Base-by-base conservation (phyloP, 2,329 filamentous ascomycete genomes). In the Verticillium alfalfae region DNA sequence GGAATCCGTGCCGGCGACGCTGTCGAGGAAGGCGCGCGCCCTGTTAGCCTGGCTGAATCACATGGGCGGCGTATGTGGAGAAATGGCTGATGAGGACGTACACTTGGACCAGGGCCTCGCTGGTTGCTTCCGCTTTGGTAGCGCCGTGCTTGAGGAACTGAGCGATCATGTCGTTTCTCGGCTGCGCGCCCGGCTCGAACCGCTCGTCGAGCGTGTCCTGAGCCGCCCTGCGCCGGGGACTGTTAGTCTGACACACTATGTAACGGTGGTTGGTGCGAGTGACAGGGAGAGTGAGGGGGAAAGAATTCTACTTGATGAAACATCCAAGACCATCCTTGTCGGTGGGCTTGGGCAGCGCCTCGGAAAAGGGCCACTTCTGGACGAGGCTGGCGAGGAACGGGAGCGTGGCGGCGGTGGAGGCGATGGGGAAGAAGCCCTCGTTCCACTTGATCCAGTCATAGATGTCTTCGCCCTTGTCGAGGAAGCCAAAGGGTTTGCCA, bases 1-100 rank as follows among this genome's bases (percentile, higher is more conserved):
- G 0, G 84, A 85, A 72, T 87, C 84, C 22, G 84, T 86, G 34
- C 85, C 85, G 7, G 84, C 84, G 67, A 86, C 83, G 64, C 81
- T 31, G 26, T 31, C 26, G 26, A 31, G 26, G 26, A 84, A 52
- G 7, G 18, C 8, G 5, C 5, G 5, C 22, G 22, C 22, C 8
- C 12, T 49, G 5, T 52, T 52, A 52, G 45, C 45, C 12, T 22
- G 45, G 45, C 45, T 26, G 9, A 26, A 12, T 37, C 13, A 13
- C 36, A 37, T 9, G 13, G 36, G 9, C 36, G 36, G 13, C 2
- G 36, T 13, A 37, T 12, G n/a, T 18, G 12, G 12, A 22, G 18
- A 22, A 0, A 15, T 8, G 26, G 41, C 18, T 13, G 36, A 39
- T 1, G 45, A 54, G 13, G 13, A 60, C 69, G 62, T 62, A 76